Evolutionary conservation across 2,329 filamentous ascomycete species (phyloP).

Genomic region (Magnaporthiopsis incrustans): DNA sequence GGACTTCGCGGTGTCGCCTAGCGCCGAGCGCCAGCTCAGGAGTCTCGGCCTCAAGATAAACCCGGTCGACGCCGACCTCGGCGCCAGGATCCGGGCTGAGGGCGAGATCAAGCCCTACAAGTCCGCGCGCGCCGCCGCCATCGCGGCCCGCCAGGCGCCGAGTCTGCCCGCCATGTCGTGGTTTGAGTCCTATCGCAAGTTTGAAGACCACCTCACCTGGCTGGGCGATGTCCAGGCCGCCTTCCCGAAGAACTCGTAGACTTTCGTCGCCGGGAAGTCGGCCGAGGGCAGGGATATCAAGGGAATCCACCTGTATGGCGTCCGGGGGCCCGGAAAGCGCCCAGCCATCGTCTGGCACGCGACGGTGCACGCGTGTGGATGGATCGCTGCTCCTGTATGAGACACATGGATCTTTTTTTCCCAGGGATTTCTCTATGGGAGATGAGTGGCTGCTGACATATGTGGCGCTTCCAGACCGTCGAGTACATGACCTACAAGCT

Average conservation of each 20-base stretch:
- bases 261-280: slow-evolving; percentile 37
- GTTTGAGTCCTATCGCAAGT: slow-evolving; percentile 47
- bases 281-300: slow-evolving; percentile 45
- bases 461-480: slow-evolving; percentile 20
- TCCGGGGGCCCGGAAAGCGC: slow-evolving; percentile 32
- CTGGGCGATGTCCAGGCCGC: slow-evolving; percentile 35
- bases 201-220: slow-evolving; percentile 42
- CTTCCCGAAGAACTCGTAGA: slow-evolving; percentile 38
- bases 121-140: slow-evolving; percentile 14
- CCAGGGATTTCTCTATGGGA: background rate
- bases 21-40: slow-evolving; percentile 24
- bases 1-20: slow-evolving; percentile 32
- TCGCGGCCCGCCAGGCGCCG: slow-evolving; percentile 8
- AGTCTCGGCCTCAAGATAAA: slow-evolving; percentile 15
- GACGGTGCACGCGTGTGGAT: slow-evolving; percentile 52
- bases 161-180: slow-evolving; percentile 30
- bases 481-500: slow-evolving; percentile 47
- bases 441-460: background rate
- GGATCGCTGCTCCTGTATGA: slow-evolving; percentile 49
- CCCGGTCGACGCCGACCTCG: slow-evolving; percentile 32
- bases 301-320: slow-evolving; percentile 49
- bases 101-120: slow-evolving; percentile 20
- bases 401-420: slow-evolving; percentile 18
- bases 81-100: slow-evolving; percentile 28
- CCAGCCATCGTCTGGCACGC: slow-evolving; percentile 46